phyloP scores from a whole-genome alignment of 2,329 filamentous ascomycete species.

The Xylariaceae sp. region DNA sequence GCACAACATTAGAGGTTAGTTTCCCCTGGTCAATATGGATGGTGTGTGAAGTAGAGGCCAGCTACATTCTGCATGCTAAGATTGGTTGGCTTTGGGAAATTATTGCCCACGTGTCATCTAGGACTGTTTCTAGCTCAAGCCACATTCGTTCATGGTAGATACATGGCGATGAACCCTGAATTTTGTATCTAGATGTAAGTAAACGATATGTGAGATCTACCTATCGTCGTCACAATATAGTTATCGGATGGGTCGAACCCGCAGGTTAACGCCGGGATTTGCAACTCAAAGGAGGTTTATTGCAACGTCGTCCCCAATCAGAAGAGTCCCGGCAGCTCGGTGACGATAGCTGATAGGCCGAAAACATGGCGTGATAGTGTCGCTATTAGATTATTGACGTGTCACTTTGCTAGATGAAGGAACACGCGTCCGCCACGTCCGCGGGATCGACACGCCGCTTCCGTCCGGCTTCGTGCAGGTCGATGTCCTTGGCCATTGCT shows the following conservation, averaged over 20 bases:
- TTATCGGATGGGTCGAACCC: not conserved
- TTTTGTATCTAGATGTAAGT: too few relatives aligned
- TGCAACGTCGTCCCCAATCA: constrained; percentile 3
- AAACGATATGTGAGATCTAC: not conserved
- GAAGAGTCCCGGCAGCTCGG: constrained; percentile 6
- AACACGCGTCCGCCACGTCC: not conserved
- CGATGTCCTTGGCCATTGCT: not conserved
- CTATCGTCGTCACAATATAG: not conserved
- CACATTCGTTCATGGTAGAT: not conserved
- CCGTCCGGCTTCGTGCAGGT: constrained; percentile 1
- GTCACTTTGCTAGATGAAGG: constrained; percentile 1
- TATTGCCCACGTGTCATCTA: too few relatives aligned
- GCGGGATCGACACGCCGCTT: constrained; percentile 1
- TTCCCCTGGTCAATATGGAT: too few relatives aligned
- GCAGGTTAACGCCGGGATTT: constrained; percentile 3
- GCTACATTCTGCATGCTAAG: too few relatives aligned
- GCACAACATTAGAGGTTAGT: not conserved
- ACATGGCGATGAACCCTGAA: not conserved
- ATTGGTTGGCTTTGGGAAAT: too few relatives aligned
- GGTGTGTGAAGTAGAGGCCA: not conserved
- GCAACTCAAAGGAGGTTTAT: not conserved
- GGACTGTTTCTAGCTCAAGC: not conserved
- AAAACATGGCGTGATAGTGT: constrained; percentile 1
- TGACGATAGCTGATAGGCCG: constrained; percentile 8
- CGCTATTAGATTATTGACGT: constrained; percentile 15